These are phyloP conservation scores for Salix purpurea DNA, from an alignment of 345 rosid species.

Conservation along the genomic window DNA sequence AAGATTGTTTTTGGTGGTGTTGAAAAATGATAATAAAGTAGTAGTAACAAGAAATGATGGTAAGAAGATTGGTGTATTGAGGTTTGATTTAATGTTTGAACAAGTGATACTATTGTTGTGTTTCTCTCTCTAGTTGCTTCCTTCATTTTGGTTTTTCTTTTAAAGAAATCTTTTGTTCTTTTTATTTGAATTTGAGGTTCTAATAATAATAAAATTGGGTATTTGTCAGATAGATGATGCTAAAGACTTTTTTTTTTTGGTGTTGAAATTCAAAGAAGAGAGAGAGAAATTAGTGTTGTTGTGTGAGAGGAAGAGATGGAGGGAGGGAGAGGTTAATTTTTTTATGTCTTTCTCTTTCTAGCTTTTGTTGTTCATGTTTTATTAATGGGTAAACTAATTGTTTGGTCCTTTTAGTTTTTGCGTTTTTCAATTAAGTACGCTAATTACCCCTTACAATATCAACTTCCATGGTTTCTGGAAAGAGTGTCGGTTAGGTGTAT, in stretches of 20 bases:
- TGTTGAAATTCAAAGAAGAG: not conserved
- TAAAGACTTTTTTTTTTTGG: not conserved
- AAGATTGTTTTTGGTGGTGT: constrained; percentile 1
- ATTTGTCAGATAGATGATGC: not conserved
- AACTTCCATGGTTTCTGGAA: no score
- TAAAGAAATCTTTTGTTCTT: not conserved
- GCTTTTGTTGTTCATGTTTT: no score
- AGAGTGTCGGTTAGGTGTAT: no score
- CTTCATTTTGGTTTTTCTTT: constrained; percentile 6
- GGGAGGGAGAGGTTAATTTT: no score
- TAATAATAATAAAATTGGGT: not conserved
- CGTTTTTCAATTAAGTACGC: no score
- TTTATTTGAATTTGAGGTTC: not conserved
- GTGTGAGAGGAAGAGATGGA: no score
- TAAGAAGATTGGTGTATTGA: constrained; percentile 10
- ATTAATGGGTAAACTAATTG: no score
- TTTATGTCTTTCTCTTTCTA: no score
- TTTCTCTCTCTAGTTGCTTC: constrained; percentile 24
- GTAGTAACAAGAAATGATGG: constrained; percentile 7
- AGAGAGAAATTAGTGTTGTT: not conserved
- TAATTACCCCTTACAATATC: no score
- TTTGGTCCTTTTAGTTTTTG: no score
- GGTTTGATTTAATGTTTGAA: constrained; percentile 14
- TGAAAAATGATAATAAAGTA: constrained; percentile 3
- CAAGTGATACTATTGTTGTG: constrained; percentile 26